These are phyloP conservation scores for Hortiboletus flavorubellus DNA, from an alignment of 768 basidiomycete species.

Conservation along the genomic window DNA sequence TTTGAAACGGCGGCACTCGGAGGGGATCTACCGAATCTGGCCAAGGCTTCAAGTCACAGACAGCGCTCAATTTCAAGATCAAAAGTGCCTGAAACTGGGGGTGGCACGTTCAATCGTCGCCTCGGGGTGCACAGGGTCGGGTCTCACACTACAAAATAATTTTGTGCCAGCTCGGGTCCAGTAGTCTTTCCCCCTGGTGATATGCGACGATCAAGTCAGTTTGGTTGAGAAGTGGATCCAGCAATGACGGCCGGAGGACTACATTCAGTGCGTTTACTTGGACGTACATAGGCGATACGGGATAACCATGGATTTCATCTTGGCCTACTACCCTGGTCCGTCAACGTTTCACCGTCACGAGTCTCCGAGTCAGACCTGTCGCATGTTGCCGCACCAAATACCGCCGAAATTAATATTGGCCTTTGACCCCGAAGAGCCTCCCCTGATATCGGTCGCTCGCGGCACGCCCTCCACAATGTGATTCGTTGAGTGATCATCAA, in stretches of 20 bases:
- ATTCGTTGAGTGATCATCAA: no score
- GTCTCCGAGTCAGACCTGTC: neutral
- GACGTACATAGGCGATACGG: neutral
- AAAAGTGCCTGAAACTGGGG: neutral
- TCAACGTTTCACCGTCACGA: neutral
- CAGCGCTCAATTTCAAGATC: neutral
- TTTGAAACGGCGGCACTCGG: neutral
- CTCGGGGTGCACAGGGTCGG: neutral
- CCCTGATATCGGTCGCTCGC: no score
- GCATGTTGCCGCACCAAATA: neutral
- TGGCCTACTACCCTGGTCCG: neutral
- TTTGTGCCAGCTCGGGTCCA: neutral
- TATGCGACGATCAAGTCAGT: neutral
- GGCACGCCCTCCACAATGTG: no score
- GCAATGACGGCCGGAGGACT: neutral
- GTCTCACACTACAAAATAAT: neutral
- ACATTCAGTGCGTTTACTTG: neutral
- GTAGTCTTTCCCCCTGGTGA: neutral
- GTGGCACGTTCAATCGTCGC: neutral
- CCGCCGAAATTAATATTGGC: neutral
- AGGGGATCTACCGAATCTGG: neutral
- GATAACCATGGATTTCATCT: neutral
- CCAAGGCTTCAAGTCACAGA: neutral
- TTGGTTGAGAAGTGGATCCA: neutral
- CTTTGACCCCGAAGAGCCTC: neutral